A percentile compares a stretch with the other conserved stretches of the same genome.
Evolutionary conservation across 2,329 filamentous ascomycete species (phyloP).

Genomic region (Sporothrix mexicana): DNA sequence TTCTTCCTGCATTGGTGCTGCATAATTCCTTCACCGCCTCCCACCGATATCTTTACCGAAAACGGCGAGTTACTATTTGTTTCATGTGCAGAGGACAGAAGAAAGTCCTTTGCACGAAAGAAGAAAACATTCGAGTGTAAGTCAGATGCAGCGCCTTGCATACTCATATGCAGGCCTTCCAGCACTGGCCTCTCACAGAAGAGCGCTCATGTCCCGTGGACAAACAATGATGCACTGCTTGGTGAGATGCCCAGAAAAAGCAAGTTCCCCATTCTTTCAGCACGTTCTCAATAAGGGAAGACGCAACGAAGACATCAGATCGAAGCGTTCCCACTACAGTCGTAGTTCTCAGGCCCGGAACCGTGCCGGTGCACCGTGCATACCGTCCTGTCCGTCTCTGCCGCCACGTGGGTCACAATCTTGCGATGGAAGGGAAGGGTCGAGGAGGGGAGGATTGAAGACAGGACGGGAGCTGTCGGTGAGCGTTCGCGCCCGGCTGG

Average conservation of each 20-base stretch:
- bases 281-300: neutral
- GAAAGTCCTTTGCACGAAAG: neutral
- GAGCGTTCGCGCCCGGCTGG: neutral
- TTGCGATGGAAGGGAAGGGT: neutral
- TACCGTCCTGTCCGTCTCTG: neutral
- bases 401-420: conserved; percentile 16
- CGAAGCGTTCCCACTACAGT: neutral
- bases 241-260: neutral
- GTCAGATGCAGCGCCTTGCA: conserved; percentile 8
- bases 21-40: conserved; percentile 12
- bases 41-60: conserved; percentile 6
- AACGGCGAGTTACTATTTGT: neutral
- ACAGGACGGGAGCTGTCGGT: neutral
- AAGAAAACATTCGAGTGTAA: neutral
- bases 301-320: neutral
- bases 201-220: conserved; percentile 22
- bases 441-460: neutral
- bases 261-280: neutral
- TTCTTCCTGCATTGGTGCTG: neutral
- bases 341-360: neutral
- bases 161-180: neutral
- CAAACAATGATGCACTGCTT: neutral
- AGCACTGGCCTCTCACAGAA: conserved; percentile 13
- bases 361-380: conserved; percentile 14
- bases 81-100: neutral